Conservation (phyloP, 306 rosid species). For the Amphicarpaea edgeworthii region DNA sequence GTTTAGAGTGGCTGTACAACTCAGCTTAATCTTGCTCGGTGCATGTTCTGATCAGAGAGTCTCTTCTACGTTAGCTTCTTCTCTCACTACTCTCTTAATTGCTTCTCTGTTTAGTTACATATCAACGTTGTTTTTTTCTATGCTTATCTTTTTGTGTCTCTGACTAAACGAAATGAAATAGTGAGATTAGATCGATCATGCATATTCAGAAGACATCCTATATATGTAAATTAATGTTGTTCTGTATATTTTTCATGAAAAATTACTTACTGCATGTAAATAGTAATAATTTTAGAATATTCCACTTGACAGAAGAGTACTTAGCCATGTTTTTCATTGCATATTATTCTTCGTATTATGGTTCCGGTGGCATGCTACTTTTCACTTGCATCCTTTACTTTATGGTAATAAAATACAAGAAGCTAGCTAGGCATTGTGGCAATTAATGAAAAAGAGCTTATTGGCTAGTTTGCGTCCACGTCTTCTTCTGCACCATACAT, state of each 20-base stretch:
- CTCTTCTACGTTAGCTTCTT: constrained; percentile 51
- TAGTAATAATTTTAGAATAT: no score
- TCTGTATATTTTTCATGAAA: not conserved
- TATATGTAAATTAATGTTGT: no score
- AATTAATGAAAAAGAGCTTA: not conserved
- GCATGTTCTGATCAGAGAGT: constrained; percentile 38
- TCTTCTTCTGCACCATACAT: not conserved
- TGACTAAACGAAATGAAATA: no score
- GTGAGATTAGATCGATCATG: no score
- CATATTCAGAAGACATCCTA: no score
- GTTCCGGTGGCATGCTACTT: not conserved
- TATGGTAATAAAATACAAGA: not conserved
- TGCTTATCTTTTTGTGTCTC: no score
- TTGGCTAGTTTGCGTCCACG: constrained; percentile 4
- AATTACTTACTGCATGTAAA: not conserved
- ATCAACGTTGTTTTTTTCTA: no score
- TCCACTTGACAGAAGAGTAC: not conserved
- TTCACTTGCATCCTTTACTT: constrained; percentile 15
- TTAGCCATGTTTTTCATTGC: not conserved
- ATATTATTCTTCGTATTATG: not conserved
- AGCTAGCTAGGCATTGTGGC: constrained; percentile 10
- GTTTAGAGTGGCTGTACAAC: constrained; percentile 32
- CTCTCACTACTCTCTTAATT: not conserved
- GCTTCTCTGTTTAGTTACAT: no score
- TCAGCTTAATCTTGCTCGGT: constrained; percentile 40